Percentiles rank a stretch among this genome's conserved stretches.
phyloP scores from a whole-genome alignment of 2,329 filamentous ascomycete species.

The Ciborinia camelliae region DNA sequence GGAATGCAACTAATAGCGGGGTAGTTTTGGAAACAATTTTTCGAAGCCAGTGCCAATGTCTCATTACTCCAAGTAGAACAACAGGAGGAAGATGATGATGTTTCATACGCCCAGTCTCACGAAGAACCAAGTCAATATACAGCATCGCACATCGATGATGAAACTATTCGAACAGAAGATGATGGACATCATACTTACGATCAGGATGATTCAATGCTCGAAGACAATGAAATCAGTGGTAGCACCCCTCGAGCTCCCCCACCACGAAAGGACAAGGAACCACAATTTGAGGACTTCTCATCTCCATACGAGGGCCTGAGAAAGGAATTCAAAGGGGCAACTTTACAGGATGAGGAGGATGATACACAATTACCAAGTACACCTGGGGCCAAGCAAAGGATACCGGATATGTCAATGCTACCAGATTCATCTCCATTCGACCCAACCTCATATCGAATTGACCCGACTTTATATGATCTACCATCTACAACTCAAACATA shows the following conservation, averaged over 20 bases:
- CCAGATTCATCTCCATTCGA: conserved; percentile 56
- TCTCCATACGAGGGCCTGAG: conserved; percentile 75
- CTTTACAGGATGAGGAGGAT: conserved; percentile 40
- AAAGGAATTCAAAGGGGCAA: conserved; percentile 55
- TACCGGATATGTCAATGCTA: conserved; percentile 63
- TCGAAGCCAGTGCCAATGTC: conserved; percentile 96
- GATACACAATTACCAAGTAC: conserved; percentile 40
- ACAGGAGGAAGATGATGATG: conserved; percentile 57
- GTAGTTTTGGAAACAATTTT: conserved; percentile 99
- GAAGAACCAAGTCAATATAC: conserved; percentile 35
- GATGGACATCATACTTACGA: conserved; percentile 35
- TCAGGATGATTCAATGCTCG: conserved; percentile 63
- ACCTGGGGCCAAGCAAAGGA: conserved; percentile 42
- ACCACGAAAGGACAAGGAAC: conserved; percentile 44
- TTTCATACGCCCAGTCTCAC: conserved; percentile 39
- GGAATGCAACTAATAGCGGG: conserved; percentile 24
- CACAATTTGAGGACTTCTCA: conserved; percentile 61
- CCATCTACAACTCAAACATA: conserved; percentile 35
- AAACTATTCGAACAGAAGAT: conserved; percentile 28
- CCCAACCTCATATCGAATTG: conserved; percentile 43
- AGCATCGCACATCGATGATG: conserved; percentile 38
- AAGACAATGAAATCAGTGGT: conserved; percentile 58
- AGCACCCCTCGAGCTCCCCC: conserved; percentile 64
- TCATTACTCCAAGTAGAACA: conserved; percentile 95
- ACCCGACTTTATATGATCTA: conserved; percentile 40